These are phyloP conservation scores for Plantago ovata DNA, from an alignment of 257 asterid genomes.

Conservation along the genomic window DNA sequence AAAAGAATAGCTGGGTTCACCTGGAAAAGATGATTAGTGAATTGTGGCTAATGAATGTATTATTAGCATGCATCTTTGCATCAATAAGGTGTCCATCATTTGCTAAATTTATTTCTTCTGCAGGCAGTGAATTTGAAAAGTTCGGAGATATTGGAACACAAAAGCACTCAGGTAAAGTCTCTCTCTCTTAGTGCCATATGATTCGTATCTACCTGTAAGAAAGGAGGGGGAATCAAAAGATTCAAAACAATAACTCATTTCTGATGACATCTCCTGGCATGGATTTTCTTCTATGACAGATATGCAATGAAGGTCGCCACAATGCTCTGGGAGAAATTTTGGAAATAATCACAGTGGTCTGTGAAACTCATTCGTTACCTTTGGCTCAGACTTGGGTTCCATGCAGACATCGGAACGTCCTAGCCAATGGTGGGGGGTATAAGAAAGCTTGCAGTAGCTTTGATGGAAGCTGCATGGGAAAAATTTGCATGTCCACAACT, in stretches of 20 bases:
- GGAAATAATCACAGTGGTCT: conserved; percentile 77
- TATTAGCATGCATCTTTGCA: background rate
- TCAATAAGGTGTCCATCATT: conserved; percentile 13
- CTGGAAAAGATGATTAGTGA: no score
- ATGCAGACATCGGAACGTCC: conserved; percentile 73
- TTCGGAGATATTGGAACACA: conserved; percentile 78
- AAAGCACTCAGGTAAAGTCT: conserved; percentile 59
- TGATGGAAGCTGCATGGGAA: conserved; percentile 95
- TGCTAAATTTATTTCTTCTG: conserved; percentile 37
- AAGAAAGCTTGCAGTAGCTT: conserved; percentile 89
- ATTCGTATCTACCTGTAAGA: background rate
- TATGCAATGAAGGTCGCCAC: conserved; percentile 87
- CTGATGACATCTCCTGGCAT: conserved; percentile 18
- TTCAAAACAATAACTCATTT: background rate
- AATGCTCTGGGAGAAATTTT: conserved; percentile 76
- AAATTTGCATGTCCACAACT: conserved; percentile 82
- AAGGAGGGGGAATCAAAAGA: background rate
- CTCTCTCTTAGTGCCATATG: conserved; percentile 16
- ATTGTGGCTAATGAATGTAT: no score
- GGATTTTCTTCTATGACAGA: conserved; percentile 40
- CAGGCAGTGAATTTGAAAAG: conserved; percentile 95
- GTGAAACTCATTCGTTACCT: conserved; percentile 81
- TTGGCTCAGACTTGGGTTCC: conserved; percentile 98
- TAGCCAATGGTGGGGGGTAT: conserved; percentile 79
- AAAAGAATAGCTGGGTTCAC: no score